Conservation (phyloP, 2,329 filamentous ascomycete genomes). For the Alternaria triticimaculans region DNA sequence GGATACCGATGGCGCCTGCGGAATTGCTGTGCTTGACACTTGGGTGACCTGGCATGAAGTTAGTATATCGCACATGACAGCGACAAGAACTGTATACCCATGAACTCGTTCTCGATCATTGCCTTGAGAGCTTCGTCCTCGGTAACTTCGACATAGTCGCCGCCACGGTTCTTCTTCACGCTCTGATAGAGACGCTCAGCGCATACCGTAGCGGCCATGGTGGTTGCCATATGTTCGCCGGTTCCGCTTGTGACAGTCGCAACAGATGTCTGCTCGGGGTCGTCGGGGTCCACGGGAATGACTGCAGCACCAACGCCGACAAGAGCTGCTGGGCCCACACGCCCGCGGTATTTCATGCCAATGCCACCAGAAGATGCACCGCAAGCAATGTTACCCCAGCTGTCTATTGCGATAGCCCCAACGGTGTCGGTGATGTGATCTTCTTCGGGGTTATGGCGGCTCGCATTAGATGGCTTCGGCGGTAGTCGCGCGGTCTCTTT, state of each 20-base stretch:
- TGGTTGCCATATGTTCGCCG: conserved; percentile 97
- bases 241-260: conserved; percentile 92
- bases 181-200: conserved; percentile 82
- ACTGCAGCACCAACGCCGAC: conserved; percentile 91
- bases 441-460: conserved; percentile 26
- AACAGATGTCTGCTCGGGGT: conserved; percentile 72
- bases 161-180: conserved; percentile 65
- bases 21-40: conserved; percentile 82
- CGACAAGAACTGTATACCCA: conserved; percentile 60
- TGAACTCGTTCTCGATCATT: conserved; percentile 89
- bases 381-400: conserved; percentile 84
- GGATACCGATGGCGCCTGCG: conserved; percentile 85
- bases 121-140: conserved; percentile 80
- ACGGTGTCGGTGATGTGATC: conserved; percentile 90
- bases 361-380: conserved; percentile 97
- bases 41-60: conserved; percentile 65
- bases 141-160: conserved; percentile 68
- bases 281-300: conserved; percentile 75
- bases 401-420: conserved; percentile 91
- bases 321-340: conserved; percentile 89
- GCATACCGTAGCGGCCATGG: conserved; percentile 85
- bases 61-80: conserved; percentile 1
- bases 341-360: conserved; percentile 95
- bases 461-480: conserved; percentile 3
- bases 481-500: conserved; percentile 21